Conservation (phyloP, 495 filamentous ascomycete species). For the Xylaria nigripes region DNA sequence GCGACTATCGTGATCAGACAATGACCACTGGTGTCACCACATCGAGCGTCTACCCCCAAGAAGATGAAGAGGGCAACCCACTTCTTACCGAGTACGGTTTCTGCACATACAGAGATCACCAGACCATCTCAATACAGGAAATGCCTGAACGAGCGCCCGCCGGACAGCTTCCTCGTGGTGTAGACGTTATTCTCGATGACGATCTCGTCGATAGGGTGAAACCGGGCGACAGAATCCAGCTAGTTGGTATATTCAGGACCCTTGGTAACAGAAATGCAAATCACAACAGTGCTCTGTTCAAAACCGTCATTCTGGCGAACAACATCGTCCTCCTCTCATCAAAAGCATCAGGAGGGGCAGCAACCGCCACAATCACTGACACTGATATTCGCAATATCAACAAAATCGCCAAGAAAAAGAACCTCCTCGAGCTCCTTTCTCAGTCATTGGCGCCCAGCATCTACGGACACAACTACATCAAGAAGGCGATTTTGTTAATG, state of each 20-base stretch:
- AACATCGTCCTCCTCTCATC: conserved; percentile 92
- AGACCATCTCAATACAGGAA: conserved; percentile 97
- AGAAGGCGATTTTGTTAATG: conserved; percentile 96
- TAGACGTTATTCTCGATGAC: conserved; percentile 97
- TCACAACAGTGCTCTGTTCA: conserved; percentile 81
- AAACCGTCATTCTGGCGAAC: conserved; percentile 87
- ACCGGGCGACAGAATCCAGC: conserved; percentile 90
- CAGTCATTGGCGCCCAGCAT: conserved; percentile 97
- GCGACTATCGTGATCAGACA: conserved; percentile 90
- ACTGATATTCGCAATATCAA: conserved; percentile 98
- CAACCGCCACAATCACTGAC: conserved; percentile 88
- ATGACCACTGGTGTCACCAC: conserved; percentile 86
- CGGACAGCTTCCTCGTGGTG: conserved; percentile 88
- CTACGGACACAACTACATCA: conserved; percentile 95
- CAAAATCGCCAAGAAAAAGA: conserved; percentile 91
- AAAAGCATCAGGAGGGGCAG: conserved; percentile 90
- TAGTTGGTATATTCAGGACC: conserved; percentile 89
- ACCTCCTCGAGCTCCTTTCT: conserved; percentile 87
- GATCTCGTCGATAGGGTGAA: conserved; percentile 93
- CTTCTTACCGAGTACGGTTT: conserved; percentile 94
- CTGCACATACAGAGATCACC: conserved; percentile 92
- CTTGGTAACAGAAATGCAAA: conserved; percentile 89
- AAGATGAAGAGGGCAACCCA: conserved; percentile 75
- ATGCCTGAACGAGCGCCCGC: conserved; percentile 97
- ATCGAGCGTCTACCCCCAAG: conserved; percentile 85